Evolutionary conservation across 2,329 filamentous ascomycete species (phyloP), one percentile per base, ranked within the genome.

Genomic region (Apiospora hydei): DNA sequence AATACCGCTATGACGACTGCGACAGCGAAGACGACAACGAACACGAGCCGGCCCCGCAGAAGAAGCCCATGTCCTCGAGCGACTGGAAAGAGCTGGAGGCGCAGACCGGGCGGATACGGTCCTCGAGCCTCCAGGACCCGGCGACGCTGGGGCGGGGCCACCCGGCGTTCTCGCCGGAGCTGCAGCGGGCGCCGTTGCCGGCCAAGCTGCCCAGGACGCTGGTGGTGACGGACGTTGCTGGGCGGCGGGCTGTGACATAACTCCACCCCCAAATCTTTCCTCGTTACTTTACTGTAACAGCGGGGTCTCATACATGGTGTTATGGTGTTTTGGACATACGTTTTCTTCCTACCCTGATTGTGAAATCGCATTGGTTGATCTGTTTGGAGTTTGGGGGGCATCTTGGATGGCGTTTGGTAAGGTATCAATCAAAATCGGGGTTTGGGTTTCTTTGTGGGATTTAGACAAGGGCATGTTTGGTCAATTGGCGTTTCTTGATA

Each of bases 61-160:
- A 71, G 71, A 13, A 34, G 61, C 26, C 73, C 69, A 18, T 70
- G 67, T 30, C 70, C 69, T 2, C 61, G 64, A 8, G 41, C 71
- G 81, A 84, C 47, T 83, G 80, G 81, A 85, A 85, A 73, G 80
- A 80, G 38, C 81, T 81, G 74, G 84, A 85, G 74, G 83, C 83
- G 2, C 76, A 77, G 47, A 69, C 3, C 78, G 80, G 66, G 75
- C 72, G 11, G 79, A 82, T 14, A 76, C 77, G 61, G 77, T 77
- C 73, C 6, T 77, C 80, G 8, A 71, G 72, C 46, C 71, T 73
- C 7, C 69, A 72, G 30, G 71, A 74, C 34, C 73, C 66, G 43
- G 46, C 70, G 6, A 43, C 34, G 24, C 74, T 44, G 71, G 72
- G 70, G 46, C 75, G 70, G 49, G 71, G 76, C 13, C 79, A 80